Evolutionary conservation across 352 stramenopile species (phyloP), one percentile per base, ranked within the genome.

Genomic region (Globisporangium perplexum): DNA sequence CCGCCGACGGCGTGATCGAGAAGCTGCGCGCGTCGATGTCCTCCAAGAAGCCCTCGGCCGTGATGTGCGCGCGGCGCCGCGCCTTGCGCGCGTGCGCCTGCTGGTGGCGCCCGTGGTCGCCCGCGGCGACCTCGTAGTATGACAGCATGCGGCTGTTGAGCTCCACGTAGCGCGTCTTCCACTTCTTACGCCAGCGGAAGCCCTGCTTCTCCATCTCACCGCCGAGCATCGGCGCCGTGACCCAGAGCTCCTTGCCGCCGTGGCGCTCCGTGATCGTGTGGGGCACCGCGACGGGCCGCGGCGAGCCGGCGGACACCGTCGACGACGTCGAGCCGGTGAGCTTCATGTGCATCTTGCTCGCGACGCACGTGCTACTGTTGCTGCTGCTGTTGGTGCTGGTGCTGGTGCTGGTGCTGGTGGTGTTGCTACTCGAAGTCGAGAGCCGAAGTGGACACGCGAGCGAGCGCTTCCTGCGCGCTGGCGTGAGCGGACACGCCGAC

Each of bases 221-320:
- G n/a, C 59, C 69, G 24, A 88, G 58, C 44, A 89, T 75, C 8
- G 78, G 78, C n/a, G 81, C 81, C 30, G 77, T 83, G 41, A 92
- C 75, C 81, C 81, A 91, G 0, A 91, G 67, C 53, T 91, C 69
- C 45, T 65, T 60, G 30, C 81, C 81, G 48, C 78, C 78, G 45
- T 83, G 65, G 59, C 78, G 66, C 43, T 92, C 81, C 18, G 81
- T 92, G 72, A 92, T 90, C 0, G 73, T 88, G 55, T 92, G 81
- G 4, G 77, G 81, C 43, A 91, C 66, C n/a, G 65, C 50, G n/a
- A 73, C 45, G 12, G 59, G 61, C 17, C 50, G 63, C 6, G 61
- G 58, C n/a, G 52, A 71, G 50, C 28, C 56, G 42, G 39, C 30
- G 50, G 38, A 53, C 20, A 20, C 23, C 20, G 47, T 28, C 47